Evolutionary conservation across 805 yeast species (phyloP).

Genomic region (Starmerella bombi): DNA sequence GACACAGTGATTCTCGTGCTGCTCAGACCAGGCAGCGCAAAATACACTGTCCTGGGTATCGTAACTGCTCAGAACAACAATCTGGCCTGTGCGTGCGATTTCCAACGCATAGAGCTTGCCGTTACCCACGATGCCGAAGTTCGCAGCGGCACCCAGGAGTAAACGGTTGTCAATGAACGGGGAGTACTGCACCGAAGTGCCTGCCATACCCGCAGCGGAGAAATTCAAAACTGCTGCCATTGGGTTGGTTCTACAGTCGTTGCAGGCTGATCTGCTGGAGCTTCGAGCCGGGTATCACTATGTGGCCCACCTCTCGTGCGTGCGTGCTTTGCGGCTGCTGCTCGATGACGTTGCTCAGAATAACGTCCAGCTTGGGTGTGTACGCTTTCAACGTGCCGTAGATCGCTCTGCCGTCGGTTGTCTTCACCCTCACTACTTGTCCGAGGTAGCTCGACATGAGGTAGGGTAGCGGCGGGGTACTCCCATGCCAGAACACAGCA

Average conservation of each 20-base stretch:
- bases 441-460: constrained; percentile 15
- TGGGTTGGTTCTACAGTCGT: constrained; percentile 8
- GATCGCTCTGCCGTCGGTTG: constrained; percentile 25
- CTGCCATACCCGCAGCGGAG: constrained; percentile 69
- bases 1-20: constrained; percentile 72
- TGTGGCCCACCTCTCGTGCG: constrained; percentile 26
- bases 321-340: constrained; percentile 20
- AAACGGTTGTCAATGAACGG: constrained; percentile 82
- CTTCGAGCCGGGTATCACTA: constrained; percentile 25
- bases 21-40: constrained; percentile 80
- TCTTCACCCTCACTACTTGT: constrained; percentile 22
- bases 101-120: constrained; percentile 65
- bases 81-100: constrained; percentile 53
- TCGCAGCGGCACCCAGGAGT: constrained; percentile 84
- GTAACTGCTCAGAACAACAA: constrained; percentile 43
- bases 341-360: constrained; percentile 25
- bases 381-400: constrained; percentile 26
- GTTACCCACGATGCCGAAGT: constrained; percentile 88
- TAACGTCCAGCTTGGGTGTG: constrained; percentile 25
- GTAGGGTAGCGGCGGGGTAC: neutral
- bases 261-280: constrained; percentile 20
- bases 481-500: too few species aligned
- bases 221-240: constrained; percentile 33
- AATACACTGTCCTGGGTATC: constrained; percentile 91
- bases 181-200: constrained; percentile 77